A percentile compares a stretch with the other conserved stretches of the same genome.
phyloP scores from a whole-genome alignment of 345 rosid species.

The Cochlearia excelsa region DNA sequence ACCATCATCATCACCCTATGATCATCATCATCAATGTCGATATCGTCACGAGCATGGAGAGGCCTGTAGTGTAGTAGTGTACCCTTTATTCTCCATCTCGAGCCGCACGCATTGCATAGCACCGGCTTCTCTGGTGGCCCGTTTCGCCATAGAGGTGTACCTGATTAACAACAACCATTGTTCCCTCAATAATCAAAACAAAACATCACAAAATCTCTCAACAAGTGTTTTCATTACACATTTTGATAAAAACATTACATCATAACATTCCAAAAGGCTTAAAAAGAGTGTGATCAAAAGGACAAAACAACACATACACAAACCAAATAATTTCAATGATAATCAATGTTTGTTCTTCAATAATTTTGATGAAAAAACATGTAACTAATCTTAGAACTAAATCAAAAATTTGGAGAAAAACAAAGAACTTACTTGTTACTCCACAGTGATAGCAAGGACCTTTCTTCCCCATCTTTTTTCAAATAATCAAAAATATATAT shows the following conservation, averaged over 20 bases:
- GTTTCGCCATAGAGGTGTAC: constrained; percentile 65
- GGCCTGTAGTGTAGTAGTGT: constrained; percentile 51
- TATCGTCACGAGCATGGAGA: constrained; percentile 52
- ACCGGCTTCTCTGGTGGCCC: constrained; percentile 66
- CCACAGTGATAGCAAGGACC: constrained; percentile 99
- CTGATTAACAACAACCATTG: constrained; percentile 25
- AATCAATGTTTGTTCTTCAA: background rate
- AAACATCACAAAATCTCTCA: background rate
- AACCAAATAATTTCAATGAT: no score
- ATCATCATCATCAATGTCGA: constrained; percentile 51
- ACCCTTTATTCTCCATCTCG: constrained; percentile 54
- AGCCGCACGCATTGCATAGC: constrained; percentile 72
- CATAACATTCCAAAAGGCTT: no score
- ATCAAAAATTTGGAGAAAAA: constrained; percentile 22
- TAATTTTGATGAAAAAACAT: no score
- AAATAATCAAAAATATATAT: no score
- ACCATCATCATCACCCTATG: constrained; percentile 44
- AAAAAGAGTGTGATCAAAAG: no score
- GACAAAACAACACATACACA: no score
- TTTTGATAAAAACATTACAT: no score
- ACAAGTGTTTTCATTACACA: no score
- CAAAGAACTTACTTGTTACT: constrained; percentile 96
- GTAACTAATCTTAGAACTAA: background rate
- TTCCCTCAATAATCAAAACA: background rate
- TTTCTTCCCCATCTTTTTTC: constrained; percentile 78